Base-by-base conservation (phyloP, 306 rosid species). In the Comarum palustre region DNA sequence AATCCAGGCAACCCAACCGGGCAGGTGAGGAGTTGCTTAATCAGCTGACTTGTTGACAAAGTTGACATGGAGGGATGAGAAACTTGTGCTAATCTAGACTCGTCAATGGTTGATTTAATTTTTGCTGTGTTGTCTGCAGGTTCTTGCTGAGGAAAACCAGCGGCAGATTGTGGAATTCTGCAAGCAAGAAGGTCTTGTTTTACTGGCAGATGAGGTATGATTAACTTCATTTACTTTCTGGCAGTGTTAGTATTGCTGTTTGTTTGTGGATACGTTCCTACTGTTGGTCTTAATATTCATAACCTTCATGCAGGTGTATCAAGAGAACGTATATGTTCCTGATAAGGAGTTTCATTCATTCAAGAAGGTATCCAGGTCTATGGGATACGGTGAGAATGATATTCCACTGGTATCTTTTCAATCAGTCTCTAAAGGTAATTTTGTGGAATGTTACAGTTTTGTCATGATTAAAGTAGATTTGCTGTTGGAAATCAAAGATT, bases 1-100 rank as follows among this genome's bases (percentile, higher is more conserved):
- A 94, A 94, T 71, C 99, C 99, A 0, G 99, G 99, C 67, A 94
- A 94, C 75, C 99, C 99, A 62, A 94, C 99, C 0, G 99, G 98
- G 71, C 98, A 93, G 97, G 97, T 92, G 77, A 75, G 82, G 39
- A 72, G 14, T 61, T 72, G 58, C 47, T 75, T 50, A 34, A 66
- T 47, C 25, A 57, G 48, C 13, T 4, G 66, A 16, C 11, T 69
- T 57, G 17, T 34, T 32, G 13, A 51, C 59, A 15, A 25, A 36
- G 16, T 60, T 6, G 29, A 41, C n/a, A 14, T 79, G 61, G 8
- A 72, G 48, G 59, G 71, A 55, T 34, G 19, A 5, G 45, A 60
- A 67, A 11, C 70, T 46, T 24, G 60, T 10, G 25, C 22, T 75
- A 68, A 38, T 72, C 42, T 67, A 25, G 55, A 68, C 58, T 60